Conservation (phyloP, 192 early-diverging fungal species). For the Rhizophagus prolifer region DNA sequence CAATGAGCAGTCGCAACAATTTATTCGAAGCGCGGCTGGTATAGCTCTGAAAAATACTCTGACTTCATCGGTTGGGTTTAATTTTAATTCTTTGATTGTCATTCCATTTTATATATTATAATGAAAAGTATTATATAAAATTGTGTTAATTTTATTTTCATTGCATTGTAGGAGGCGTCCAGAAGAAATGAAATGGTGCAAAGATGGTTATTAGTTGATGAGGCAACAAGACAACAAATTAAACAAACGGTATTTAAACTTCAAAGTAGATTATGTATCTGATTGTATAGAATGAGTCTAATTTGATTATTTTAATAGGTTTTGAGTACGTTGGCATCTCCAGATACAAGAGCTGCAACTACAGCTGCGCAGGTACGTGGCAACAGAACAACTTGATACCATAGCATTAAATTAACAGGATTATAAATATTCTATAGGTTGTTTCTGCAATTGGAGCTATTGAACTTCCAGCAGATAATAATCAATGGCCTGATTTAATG, state of each 20-base stretch:
- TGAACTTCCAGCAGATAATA: constrained; percentile 74
- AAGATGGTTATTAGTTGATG: constrained; percentile 67
- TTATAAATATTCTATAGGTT: constrained; percentile 45
- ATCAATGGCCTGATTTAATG: constrained; percentile 88
- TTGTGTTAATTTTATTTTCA: background rate
- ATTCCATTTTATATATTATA: background rate
- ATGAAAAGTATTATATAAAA: background rate
- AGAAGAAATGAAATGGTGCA: constrained; percentile 23
- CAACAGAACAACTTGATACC: background rate
- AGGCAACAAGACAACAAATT: constrained; percentile 58
- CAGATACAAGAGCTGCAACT: constrained; percentile 55
- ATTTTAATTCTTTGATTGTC: constrained; percentile 10
- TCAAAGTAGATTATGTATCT: background rate
- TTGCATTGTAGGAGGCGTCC: background rate
- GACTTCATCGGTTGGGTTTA: constrained; percentile 47
- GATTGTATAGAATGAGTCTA: constrained; percentile 8
- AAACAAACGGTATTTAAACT: constrained; percentile 54
- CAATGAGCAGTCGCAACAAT: constrained; percentile 64
- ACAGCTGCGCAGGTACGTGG: constrained; percentile 68
- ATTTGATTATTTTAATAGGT: constrained; percentile 37
- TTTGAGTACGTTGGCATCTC: constrained; percentile 53
- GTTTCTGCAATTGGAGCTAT: constrained; percentile 91
- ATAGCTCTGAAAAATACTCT: constrained; percentile 93
- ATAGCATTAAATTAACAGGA: background rate
- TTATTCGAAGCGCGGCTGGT: constrained; percentile 81